These are phyloP conservation scores for Amanita exitialis DNA, from an alignment of 768 basidiomycete species.

Conservation along the genomic window DNA sequence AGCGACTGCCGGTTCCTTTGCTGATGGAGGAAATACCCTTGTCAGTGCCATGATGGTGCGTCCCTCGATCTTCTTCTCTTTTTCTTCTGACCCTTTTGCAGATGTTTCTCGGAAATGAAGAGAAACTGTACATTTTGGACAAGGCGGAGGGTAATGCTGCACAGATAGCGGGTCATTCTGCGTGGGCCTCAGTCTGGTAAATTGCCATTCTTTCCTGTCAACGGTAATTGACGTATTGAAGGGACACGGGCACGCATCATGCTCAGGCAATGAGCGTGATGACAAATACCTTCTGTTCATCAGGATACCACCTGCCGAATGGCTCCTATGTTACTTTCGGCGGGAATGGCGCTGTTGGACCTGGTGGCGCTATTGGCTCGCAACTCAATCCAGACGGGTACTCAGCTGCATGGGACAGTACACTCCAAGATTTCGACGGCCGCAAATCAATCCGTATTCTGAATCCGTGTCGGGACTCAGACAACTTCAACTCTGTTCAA, in stretches of 20 bases:
- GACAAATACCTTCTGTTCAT: slow-evolving; percentile 76
- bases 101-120: slow-evolving; percentile 60
- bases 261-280: slow-evolving; percentile 59
- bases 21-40: slow-evolving; percentile 23
- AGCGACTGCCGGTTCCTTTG: slow-evolving; percentile 23
- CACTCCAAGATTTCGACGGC: slow-evolving; percentile 77
- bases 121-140: slow-evolving; percentile 73
- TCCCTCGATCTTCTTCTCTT: background rate
- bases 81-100: slow-evolving; percentile 11
- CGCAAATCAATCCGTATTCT: slow-evolving; percentile 71
- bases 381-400: slow-evolving; percentile 33
- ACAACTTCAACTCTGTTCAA: slow-evolving; percentile 34
- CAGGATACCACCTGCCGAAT: slow-evolving; percentile 75
- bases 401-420: slow-evolving; percentile 47
- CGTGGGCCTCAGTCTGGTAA: slow-evolving; percentile 35
- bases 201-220: background rate
- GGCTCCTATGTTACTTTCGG: slow-evolving; percentile 69
- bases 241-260: slow-evolving; percentile 53
- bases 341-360: slow-evolving; percentile 67
- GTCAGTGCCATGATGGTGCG: slow-evolving; percentile 31
- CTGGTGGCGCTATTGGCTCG: slow-evolving; percentile 49
- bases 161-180: slow-evolving; percentile 46
- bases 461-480: slow-evolving; percentile 52
- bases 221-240: slow-evolving; percentile 12
- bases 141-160: slow-evolving; percentile 65